Base-by-base conservation (phyloP, 805 yeast species). In the Myxozyma vanderwaltii region DNA sequence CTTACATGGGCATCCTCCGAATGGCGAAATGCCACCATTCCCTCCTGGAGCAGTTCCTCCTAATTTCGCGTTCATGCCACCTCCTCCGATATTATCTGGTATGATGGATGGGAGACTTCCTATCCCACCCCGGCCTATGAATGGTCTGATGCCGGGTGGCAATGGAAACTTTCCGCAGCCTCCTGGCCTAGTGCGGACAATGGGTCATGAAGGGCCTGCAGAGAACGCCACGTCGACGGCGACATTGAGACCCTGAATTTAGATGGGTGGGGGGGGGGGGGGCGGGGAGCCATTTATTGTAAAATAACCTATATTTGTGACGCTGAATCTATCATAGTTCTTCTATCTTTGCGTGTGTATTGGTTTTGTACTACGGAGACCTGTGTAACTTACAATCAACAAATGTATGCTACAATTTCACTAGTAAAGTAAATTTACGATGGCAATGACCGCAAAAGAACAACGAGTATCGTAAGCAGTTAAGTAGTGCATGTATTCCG, bases 81-180 rank as follows among this genome's bases (percentile, higher is more conserved):
- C 59, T 26, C 62, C 62, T n/a, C 56, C 60, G 26, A 49, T 50
- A 33, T 56, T 47, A 7, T 52, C 63, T 27, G 61, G 61, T 7
- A n/a, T 39, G 40, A 51, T 47, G 39, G 51, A 47, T 47, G 51
- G 43, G 17, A 39, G 46, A 26, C 36, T 50, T 3, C 46, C 46
- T n/a, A 39, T 50, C 38, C 54, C 54, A 19, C 54, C 54, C 24
- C 54, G 46, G n/a, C 54, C 54, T 24, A 12, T 48, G 29, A 36
- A 36, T 21, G 52, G 52, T n/a, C 29, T 36, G 10, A 24, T 48
- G 52, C 43, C 52, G 19, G 29, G 38, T 23, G 26, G 38, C n/a
- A n/a, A n/a, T 12, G 39, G 39, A 12, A 26, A 19, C 6, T 48
- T 23, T n/a, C 35, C 35, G 13, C 33, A 33, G 35, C 43, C 52